phyloP scores from a whole-genome alignment of 495 filamentous ascomycete species.

The Bacidia gigantensis region DNA sequence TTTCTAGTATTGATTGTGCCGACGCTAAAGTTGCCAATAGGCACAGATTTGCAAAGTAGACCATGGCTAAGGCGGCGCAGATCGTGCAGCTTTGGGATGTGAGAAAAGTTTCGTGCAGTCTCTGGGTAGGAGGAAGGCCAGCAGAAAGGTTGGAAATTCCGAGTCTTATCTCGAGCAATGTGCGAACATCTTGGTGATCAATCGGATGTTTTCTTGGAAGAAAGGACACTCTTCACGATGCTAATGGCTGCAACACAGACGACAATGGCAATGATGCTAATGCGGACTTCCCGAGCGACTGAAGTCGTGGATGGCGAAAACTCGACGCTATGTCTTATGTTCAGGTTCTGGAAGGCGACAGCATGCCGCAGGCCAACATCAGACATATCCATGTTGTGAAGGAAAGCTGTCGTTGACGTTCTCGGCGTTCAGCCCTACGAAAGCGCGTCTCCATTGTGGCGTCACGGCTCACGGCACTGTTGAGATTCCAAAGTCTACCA shows the following conservation, averaged over 20 bases:
- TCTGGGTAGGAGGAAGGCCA: too few species aligned
- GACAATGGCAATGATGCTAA: slow-evolving; percentile 36
- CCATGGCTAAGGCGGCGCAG: background rate
- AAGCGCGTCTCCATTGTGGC: background rate
- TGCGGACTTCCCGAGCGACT: slow-evolving; percentile 31
- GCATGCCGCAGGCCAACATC: slow-evolving; percentile 39
- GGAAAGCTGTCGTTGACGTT: background rate
- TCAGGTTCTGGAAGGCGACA: slow-evolving; percentile 30
- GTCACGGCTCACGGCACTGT: background rate
- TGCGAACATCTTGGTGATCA: too few species aligned
- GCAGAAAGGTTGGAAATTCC: too few species aligned
- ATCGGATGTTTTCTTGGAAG: slow-evolving; percentile 13
- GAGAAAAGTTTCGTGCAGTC: too few species aligned
- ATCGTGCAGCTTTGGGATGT: too few species aligned
- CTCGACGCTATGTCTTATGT: slow-evolving; percentile 34
- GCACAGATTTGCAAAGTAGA: slow-evolving; percentile 6
- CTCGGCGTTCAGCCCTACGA: background rate
- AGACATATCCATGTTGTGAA: slow-evolving; percentile 31
- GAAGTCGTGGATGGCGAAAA: slow-evolving; percentile 32
- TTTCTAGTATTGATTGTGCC: slow-evolving; percentile 49
- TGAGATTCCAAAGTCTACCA: background rate
- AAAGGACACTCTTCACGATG: slow-evolving; percentile 24
- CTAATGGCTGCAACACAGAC: slow-evolving; percentile 35
- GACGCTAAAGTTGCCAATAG: slow-evolving; percentile 42
- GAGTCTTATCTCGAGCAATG: too few species aligned